phyloP scores from a whole-genome alignment of 495 filamentous ascomycete genomes.

The Penicillium tannophilum region DNA sequence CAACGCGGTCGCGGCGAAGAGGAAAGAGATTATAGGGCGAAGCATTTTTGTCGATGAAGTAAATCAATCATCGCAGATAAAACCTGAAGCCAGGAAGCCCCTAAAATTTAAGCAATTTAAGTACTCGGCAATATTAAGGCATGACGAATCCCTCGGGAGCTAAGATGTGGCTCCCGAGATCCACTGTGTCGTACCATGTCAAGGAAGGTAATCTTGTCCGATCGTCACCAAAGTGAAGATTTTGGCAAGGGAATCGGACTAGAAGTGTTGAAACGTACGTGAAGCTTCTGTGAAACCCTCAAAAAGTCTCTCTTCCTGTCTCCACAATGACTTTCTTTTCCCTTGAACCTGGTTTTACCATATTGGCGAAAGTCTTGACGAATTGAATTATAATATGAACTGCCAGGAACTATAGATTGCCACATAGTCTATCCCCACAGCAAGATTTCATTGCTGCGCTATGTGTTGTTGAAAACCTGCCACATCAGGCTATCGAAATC shows the following conservation, averaged over 20 bases:
- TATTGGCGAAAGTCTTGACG: too few species aligned
- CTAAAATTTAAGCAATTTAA: not conserved
- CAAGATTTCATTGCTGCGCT: not conserved
- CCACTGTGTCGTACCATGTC: not conserved
- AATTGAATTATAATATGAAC: too few species aligned
- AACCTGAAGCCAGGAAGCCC: not conserved
- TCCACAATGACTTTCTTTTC: too few species aligned
- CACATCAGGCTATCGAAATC: conserved; percentile 43
- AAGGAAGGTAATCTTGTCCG: not conserved
- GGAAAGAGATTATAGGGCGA: not conserved
- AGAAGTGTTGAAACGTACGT: too few species aligned
- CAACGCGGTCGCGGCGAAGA: conserved; percentile 7
- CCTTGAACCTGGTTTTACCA: too few species aligned
- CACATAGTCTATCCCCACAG: not conserved
- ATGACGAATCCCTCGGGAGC: not conserved
- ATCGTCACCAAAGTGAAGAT: not conserved
- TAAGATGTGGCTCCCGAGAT: not conserved
- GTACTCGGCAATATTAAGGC: not conserved
- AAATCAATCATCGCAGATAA: not conserved
- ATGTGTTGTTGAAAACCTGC: conserved; percentile 32
- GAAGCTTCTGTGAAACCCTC: too few species aligned
- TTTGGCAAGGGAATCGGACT: too few species aligned
- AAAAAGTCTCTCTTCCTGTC: too few species aligned
- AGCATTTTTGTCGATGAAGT: not conserved
- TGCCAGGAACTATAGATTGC: too few species aligned